Conservation (phyloP, 2,329 filamentous ascomycete genomes). For the Paecilomyces sp. region DNA sequence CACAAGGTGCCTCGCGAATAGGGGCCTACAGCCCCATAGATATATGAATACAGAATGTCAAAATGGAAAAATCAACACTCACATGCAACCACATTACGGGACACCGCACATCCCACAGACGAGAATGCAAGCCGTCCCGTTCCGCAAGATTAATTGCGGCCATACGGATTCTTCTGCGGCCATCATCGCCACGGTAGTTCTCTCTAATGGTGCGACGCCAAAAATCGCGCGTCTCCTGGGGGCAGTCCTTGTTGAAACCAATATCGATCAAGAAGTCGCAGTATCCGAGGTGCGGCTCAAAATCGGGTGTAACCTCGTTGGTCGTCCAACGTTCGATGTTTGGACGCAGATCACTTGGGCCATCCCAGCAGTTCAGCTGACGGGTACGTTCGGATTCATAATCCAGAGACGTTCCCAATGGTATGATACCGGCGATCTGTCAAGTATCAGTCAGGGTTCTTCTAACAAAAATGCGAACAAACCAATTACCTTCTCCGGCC, state of each 20-base stretch:
- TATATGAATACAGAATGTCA: conserved; percentile 18
- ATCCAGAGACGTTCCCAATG: conserved; percentile 47
- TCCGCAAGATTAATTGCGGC: conserved; percentile 44
- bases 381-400: conserved; percentile 39
- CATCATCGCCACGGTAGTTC: conserved; percentile 45
- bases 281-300: conserved; percentile 35
- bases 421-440: conserved; percentile 45
- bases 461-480: background rate
- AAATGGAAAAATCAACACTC: conserved; percentile 8
- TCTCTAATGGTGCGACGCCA: conserved; percentile 39
- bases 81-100: conserved; percentile 47
- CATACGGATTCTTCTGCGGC: conserved; percentile 41
- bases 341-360: conserved; percentile 21
- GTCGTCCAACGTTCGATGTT: conserved; percentile 37
- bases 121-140: conserved; percentile 40
- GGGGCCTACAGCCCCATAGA: conserved; percentile 22
- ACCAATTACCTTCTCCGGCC: conserved; percentile 36
- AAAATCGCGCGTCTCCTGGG: conserved; percentile 30
- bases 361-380: conserved; percentile 44
- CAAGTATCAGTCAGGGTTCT: background rate
- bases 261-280: conserved; percentile 40
- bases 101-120: conserved; percentile 42
- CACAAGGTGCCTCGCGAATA: no score
- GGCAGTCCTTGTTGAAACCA: conserved; percentile 39
- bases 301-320: conserved; percentile 31